phyloP scores from a whole-genome alignment of 345 rosid species.

The Carallia pectinifolia region DNA sequence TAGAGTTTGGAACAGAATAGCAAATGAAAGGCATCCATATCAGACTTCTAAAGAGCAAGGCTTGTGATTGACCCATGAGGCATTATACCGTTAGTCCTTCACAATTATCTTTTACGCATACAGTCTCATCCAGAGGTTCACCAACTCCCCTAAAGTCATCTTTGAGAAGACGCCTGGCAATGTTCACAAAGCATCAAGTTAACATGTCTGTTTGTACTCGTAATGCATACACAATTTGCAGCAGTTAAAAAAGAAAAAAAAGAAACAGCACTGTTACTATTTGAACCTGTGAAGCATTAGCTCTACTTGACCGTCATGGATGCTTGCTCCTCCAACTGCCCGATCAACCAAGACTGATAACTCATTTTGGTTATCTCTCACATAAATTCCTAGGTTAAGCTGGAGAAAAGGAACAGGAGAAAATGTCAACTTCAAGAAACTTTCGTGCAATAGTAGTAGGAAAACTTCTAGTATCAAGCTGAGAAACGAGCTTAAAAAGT shows the following conservation, averaged over 20 bases:
- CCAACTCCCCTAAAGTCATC: conserved; percentile 74
- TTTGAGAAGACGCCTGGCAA: conserved; percentile 37
- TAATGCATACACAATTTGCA: not conserved
- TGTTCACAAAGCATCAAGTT: conserved; percentile 3
- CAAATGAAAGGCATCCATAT: not conserved
- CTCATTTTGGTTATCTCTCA: conserved; percentile 53
- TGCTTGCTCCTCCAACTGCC: conserved; percentile 77
- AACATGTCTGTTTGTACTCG: not conserved
- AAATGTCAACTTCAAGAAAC: not conserved
- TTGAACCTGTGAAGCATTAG: conserved; percentile 84
- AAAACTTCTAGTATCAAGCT: not conserved
- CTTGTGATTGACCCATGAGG: not conserved
- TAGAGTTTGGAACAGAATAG: not conserved
- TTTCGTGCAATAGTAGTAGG: not conserved
- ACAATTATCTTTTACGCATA: conserved; percentile 45
- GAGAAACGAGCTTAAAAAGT: not conserved
- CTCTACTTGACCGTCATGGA: conserved; percentile 75
- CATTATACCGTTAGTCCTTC: conserved; percentile 61
- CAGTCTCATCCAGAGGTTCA: conserved; percentile 62
- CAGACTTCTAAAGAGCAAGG: not conserved
- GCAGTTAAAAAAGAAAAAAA: no score
- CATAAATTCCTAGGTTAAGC: conserved; percentile 78
- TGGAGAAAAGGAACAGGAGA: conserved; percentile 17
- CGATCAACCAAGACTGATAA: conserved; percentile 83
- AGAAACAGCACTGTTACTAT: not conserved